Percentiles rank a stretch among this genome's conserved stretches.
These are phyloP conservation scores for Alectoria sarmentosa DNA, from an alignment of 495 filamentous ascomycete genomes.

Conservation along the genomic window DNA sequence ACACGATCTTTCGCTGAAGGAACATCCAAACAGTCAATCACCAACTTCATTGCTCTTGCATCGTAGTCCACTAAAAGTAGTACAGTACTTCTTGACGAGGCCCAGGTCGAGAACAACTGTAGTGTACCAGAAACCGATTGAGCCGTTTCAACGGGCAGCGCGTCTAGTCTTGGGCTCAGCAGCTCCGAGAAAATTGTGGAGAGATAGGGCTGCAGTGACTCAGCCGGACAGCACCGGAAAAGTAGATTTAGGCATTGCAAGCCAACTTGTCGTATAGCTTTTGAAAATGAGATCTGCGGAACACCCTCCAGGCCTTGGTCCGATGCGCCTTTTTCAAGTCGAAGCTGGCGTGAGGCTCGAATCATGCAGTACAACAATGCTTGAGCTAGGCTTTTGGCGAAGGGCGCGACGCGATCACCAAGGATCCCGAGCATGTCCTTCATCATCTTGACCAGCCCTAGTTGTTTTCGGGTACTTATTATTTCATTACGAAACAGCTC, in stretches of 20 bases:
- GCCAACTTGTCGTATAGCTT: conserved; percentile 62
- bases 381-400: conserved; percentile 56
- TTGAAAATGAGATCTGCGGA: conserved; percentile 40
- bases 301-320: background rate
- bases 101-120: conserved; percentile 75
- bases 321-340: conserved; percentile 37
- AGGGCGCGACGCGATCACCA: conserved; percentile 57
- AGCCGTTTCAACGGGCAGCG: conserved; percentile 77
- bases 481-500: conserved; percentile 45
- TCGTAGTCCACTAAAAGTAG: conserved; percentile 62
- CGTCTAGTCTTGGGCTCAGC: conserved; percentile 67
- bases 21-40: conserved; percentile 64
- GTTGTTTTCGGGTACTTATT: conserved; percentile 64
- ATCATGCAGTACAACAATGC: conserved; percentile 73
- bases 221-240: conserved; percentile 58
- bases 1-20: conserved; percentile 82
- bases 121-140: conserved; percentile 81
- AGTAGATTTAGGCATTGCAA: conserved; percentile 73
- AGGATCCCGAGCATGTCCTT: conserved; percentile 80
- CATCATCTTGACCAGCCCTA: conserved; percentile 84
- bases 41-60: conserved; percentile 52
- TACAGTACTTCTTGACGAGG: conserved; percentile 55
- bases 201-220: conserved; percentile 65
- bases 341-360: conserved; percentile 50
- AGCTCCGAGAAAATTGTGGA: conserved; percentile 63